Conservation (phyloP, 805 yeast species). For the Brettanomyces nanus region DNA sequence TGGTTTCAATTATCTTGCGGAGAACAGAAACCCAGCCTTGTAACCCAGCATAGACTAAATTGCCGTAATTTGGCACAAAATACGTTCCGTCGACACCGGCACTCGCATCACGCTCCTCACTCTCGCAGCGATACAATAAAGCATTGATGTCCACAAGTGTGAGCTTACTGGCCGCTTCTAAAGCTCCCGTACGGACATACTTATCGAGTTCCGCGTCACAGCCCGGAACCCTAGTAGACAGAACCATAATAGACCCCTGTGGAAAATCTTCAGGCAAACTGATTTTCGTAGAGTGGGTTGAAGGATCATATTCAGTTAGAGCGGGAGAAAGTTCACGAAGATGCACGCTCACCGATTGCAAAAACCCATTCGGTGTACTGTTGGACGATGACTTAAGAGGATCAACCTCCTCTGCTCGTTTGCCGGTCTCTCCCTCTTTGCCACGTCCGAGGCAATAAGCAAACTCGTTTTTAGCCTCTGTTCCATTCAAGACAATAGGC, state of each 20-base stretch:
- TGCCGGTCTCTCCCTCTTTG: neutral
- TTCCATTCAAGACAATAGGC: constrained; percentile 54
- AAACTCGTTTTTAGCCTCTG: constrained; percentile 48
- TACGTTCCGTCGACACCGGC: constrained; percentile 68
- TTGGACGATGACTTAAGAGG: neutral
- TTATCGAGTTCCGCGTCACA: constrained; percentile 60
- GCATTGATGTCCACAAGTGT: constrained; percentile 66
- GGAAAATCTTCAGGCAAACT: constrained; percentile 59
- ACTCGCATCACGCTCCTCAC: constrained; percentile 81
- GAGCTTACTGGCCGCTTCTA: constrained; percentile 58
- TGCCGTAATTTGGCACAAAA: constrained; percentile 64
- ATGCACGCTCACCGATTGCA: constrained; percentile 62
- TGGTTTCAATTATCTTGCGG: constrained; percentile 50
- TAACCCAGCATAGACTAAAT: constrained; percentile 77
- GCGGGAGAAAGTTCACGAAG: constrained; percentile 48
- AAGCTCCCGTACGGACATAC: constrained; percentile 66
- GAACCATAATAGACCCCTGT: constrained; percentile 85
- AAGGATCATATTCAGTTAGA: constrained; percentile 33
- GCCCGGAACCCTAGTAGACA: constrained; percentile 59
- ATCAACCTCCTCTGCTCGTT: neutral
- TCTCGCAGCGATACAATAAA: constrained; percentile 67
- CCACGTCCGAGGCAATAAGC: constrained; percentile 38
- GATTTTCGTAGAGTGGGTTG: constrained; percentile 41
- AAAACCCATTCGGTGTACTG: constrained; percentile 4
- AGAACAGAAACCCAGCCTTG: constrained; percentile 85